A percentile compares a stretch with the other conserved stretches of the same genome.
phyloP scores from a whole-genome alignment of 108 stramenopile genomes.

The Cyclotella sp. region DNA sequence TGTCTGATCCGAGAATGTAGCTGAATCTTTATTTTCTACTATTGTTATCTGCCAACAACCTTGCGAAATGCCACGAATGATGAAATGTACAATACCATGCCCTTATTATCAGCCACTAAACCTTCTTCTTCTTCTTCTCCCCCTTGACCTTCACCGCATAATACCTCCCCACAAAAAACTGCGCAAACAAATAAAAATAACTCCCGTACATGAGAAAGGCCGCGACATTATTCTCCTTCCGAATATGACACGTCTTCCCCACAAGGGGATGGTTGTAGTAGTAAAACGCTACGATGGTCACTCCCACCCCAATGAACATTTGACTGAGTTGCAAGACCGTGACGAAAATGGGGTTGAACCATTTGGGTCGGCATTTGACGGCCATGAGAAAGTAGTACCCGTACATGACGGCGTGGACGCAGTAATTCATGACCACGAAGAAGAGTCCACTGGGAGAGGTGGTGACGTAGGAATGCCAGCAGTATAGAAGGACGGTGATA shows the following conservation, averaged over 20 bases:
- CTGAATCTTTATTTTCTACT: neutral
- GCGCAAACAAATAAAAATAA: conserved; percentile 86
- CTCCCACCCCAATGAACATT: conserved; percentile 93
- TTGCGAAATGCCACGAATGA: too few species aligned
- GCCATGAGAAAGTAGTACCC: conserved; percentile 98
- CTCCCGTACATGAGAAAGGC: conserved; percentile 92
- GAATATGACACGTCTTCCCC: conserved; percentile 56
- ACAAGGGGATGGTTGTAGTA: conserved; percentile 57
- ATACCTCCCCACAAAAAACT: conserved; percentile 90
- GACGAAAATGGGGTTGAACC: conserved; percentile 87
- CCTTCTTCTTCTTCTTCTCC: conserved; percentile 48
- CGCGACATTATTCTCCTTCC: conserved; percentile 84
- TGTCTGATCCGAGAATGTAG: too few species aligned
- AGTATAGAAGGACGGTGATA: conserved; percentile 95
- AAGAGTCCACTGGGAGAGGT: conserved; percentile 91
- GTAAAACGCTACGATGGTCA: conserved; percentile 76
- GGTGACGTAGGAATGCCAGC: conserved; percentile 96
- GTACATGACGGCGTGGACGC: conserved; percentile 99
- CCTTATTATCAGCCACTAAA: conserved; percentile 8
- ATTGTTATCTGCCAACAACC: neutral
- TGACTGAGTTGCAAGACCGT: conserved; percentile 93
- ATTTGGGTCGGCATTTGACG: conserved; percentile 73
- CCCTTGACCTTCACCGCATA: conserved; percentile 62
- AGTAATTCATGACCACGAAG: conserved; percentile 99
- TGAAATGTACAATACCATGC: too few species aligned